phyloP scores from a whole-genome alignment of 352 stramenopile genomes.

The Pythium monospermum region DNA sequence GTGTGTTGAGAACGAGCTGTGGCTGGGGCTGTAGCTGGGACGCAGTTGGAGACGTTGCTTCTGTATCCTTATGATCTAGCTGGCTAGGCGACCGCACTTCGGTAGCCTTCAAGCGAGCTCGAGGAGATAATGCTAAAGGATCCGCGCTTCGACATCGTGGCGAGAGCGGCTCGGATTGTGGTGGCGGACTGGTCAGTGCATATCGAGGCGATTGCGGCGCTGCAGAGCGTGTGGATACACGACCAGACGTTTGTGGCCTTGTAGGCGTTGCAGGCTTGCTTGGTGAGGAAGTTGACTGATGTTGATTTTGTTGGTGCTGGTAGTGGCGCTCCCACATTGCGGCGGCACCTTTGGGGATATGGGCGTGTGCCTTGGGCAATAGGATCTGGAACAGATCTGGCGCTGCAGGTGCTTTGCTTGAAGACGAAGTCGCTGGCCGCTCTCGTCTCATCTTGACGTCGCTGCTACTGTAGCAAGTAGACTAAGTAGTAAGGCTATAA shows the following conservation, averaged over 20 bases:
- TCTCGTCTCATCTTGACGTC: neutral
- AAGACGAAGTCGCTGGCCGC: neutral
- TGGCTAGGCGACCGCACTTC: neutral
- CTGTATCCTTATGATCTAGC: too few relatives aligned
- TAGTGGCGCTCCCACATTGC: slow-evolving; percentile 32
- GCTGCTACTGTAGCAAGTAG: neutral
- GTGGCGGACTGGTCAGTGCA: neutral
- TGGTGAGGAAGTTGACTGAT: neutral
- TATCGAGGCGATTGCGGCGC: neutral
- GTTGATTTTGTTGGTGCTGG: slow-evolving; percentile 21
- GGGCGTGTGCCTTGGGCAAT: slow-evolving; percentile 28
- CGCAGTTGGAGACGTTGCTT: neutral
- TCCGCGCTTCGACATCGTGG: slow-evolving; percentile 24
- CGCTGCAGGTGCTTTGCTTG: neutral
- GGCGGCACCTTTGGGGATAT: slow-evolving; percentile 24
- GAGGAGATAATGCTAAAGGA: too few relatives aligned
- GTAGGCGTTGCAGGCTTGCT: neutral
- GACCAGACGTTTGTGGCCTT: slow-evolving; percentile 10
- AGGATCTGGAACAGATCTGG: slow-evolving; percentile 32
- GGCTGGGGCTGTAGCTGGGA: neutral
- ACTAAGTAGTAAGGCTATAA: neutral
- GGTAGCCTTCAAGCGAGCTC: too few relatives aligned
- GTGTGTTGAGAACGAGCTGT: slow-evolving; percentile 25
- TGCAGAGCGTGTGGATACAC: neutral
- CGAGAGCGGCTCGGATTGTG: neutral